A percentile compares a stretch with the other conserved stretches of the same genome.
phyloP scores from a whole-genome alignment of 2,329 filamentous ascomycete species.

The Dactylellina sp. region DNA sequence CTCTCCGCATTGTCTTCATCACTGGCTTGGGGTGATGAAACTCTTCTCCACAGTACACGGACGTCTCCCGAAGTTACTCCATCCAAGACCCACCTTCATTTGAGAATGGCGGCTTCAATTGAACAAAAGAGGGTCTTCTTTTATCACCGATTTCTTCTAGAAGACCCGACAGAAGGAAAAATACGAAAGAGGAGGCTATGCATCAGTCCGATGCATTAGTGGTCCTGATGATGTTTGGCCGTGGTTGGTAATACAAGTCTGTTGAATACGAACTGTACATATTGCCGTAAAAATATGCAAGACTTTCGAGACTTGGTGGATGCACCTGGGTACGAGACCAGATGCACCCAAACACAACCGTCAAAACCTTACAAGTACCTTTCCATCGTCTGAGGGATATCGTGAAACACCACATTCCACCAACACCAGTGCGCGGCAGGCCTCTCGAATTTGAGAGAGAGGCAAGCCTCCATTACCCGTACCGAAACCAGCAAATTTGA shows the following conservation, averaged over 20 bases:
- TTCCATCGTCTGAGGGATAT: conserved; percentile 23
- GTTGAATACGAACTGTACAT: conserved; percentile 33
- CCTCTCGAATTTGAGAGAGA: no score
- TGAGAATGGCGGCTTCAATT: neutral
- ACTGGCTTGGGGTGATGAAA: neutral
- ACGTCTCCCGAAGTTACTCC: conserved; percentile 4
- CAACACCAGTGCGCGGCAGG: no score
- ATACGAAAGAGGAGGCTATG: conserved; percentile 23
- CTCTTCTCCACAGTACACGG: conserved; percentile 23
- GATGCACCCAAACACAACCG: conserved; percentile 1
- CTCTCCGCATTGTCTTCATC: conserved; percentile 42
- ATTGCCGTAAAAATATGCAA: neutral
- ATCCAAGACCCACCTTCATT: conserved; percentile 17
- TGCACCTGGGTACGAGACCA: no score
- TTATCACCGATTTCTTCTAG: conserved; percentile 34
- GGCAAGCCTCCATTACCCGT: no score
- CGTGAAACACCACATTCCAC: conserved; percentile 24
- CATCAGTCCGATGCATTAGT: conserved; percentile 5
- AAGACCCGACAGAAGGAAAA: conserved; percentile 39
- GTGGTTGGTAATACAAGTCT: conserved; percentile 17
- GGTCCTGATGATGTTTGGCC: neutral
- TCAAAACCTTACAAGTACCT: conserved; percentile 25
- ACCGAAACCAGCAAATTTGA: neutral
- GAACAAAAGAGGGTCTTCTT: neutral
- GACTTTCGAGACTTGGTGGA: no score